Evolutionary conservation across 2,329 filamentous ascomycete species (phyloP).

Genomic region (Clonostachys chloroleuca): DNA sequence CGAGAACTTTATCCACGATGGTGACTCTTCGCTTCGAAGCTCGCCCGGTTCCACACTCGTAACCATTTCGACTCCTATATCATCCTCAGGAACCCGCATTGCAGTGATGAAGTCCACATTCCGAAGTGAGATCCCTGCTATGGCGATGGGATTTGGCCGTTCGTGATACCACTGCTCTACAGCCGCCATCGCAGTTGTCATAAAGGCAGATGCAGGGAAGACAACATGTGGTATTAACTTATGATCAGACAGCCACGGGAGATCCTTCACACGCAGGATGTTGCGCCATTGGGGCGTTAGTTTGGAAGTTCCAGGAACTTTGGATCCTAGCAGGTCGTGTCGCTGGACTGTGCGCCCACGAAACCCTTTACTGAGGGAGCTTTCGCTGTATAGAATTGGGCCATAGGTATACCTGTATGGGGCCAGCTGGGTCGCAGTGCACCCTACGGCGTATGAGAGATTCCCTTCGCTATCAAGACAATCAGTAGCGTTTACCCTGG

Average conservation of each 20-base stretch:
- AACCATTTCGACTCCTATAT: slow-evolving; percentile 3
- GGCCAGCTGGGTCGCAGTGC: slow-evolving; percentile 1
- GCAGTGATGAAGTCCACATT: slow-evolving; percentile 1
- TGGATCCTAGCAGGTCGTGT: slow-evolving; percentile 36
- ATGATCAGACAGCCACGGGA: slow-evolving; percentile 36
- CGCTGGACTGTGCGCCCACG: slow-evolving; percentile 32
- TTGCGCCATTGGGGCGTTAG: slow-evolving; percentile 4
- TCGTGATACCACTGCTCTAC: slow-evolving; percentile 15
- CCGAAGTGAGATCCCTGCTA: background rate
- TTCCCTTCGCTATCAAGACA: background rate
- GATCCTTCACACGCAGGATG: slow-evolving; percentile 2
- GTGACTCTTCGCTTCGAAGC: slow-evolving; percentile 5
- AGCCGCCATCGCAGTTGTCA: slow-evolving; percentile 19
- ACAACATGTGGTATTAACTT: slow-evolving; percentile 27
- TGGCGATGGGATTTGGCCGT: background rate
- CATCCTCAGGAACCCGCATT: slow-evolving; percentile 1
- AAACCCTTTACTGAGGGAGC: slow-evolving; percentile 16
- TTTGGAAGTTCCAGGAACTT: slow-evolving; percentile 18
- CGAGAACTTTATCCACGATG: slow-evolving; percentile 13
- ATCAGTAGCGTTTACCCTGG: background rate
- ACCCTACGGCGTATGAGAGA: background rate
- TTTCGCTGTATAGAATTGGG: slow-evolving; percentile 4
- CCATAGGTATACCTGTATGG: slow-evolving; percentile 13
- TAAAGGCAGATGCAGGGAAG: slow-evolving; percentile 27
- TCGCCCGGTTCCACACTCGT: slow-evolving; percentile 6